Evolutionary conservation across 1,284 basidiomycete species (phyloP).

Genomic region (Apiotrichum laibachii): DNA sequence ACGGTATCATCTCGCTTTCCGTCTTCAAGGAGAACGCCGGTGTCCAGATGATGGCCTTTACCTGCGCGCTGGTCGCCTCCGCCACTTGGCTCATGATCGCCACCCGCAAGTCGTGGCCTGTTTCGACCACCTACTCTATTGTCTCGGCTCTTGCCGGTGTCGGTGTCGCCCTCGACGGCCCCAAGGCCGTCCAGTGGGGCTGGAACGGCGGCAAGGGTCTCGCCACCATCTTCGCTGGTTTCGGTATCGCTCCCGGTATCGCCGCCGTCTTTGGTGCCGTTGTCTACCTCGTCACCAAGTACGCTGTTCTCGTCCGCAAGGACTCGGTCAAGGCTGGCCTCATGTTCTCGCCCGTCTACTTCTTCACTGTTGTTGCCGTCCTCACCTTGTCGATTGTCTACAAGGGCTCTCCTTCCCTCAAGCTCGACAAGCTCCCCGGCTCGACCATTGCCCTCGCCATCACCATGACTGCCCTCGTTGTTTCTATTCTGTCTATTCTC

Average conservation of each 20-base stretch:
- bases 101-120: conserved; percentile 51
- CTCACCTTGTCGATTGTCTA: conserved; percentile 50
- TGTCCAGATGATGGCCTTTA: conserved; percentile 54
- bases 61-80: conserved; percentile 50
- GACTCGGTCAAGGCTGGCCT: conserved; percentile 47
- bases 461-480: conserved; percentile 50
- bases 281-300: conserved; percentile 53
- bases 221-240: conserved; percentile 52
- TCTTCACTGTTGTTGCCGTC: conserved; percentile 49
- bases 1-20: conserved; percentile 50
- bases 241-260: conserved; percentile 49
- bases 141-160: conserved; percentile 55
- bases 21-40: conserved; percentile 53
- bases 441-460: conserved; percentile 52
- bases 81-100: conserved; percentile 53
- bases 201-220: conserved; percentile 53
- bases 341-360: conserved; percentile 51
- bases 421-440: conserved; percentile 45
- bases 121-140: conserved; percentile 54
- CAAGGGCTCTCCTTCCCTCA: conserved; percentile 50
- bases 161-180: conserved; percentile 54
- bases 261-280: conserved; percentile 53
- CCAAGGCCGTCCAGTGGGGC: conserved; percentile 53
- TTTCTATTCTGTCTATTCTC: conserved; percentile 49
- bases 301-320: conserved; percentile 48